These are phyloP conservation scores for Fusarium luffae DNA, from an alignment of 2,329 filamentous ascomycete genomes.

Conservation along the genomic window DNA sequence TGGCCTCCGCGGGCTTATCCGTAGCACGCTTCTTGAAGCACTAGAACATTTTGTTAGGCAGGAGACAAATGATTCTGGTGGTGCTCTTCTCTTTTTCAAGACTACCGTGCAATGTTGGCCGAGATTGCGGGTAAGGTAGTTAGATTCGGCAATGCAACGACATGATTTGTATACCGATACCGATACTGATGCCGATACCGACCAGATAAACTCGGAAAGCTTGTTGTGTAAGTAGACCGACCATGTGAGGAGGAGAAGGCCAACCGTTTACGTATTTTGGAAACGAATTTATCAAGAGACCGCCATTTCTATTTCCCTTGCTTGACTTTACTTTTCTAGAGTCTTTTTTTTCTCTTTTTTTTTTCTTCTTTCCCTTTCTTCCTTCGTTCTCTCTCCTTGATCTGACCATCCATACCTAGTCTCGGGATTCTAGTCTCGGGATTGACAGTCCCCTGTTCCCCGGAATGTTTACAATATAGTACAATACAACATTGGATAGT, in stretches of 20 bases:
- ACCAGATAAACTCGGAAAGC: background rate
- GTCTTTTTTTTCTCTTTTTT: no score
- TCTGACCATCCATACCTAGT: conserved; percentile 10
- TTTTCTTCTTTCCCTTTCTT: no score
- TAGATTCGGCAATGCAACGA: background rate
- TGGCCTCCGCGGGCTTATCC: background rate
- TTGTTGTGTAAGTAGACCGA: background rate
- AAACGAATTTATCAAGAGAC: background rate
- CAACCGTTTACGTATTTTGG: background rate
- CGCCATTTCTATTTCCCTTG: background rate
- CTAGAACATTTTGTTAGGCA: background rate
- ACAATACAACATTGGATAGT: background rate
- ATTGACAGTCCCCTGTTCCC: conserved; percentile 32
- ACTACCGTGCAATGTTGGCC: conserved; percentile 7
- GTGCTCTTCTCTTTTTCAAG: conserved; percentile 5
- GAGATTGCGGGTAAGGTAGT: conserved; percentile 1
- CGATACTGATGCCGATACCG: background rate
- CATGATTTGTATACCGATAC: conserved; percentile 10
- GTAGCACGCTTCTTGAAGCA: background rate
- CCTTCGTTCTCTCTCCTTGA: background rate
- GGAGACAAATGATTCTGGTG: background rate
- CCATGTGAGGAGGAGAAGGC: background rate
- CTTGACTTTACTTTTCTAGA: background rate
- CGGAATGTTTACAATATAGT: conserved; percentile 14
- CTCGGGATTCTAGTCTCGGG: conserved; percentile 26